Conservation (phyloP, 768 basidiomycete genomes). For the Cystofilobasidium bisporidii region DNA sequence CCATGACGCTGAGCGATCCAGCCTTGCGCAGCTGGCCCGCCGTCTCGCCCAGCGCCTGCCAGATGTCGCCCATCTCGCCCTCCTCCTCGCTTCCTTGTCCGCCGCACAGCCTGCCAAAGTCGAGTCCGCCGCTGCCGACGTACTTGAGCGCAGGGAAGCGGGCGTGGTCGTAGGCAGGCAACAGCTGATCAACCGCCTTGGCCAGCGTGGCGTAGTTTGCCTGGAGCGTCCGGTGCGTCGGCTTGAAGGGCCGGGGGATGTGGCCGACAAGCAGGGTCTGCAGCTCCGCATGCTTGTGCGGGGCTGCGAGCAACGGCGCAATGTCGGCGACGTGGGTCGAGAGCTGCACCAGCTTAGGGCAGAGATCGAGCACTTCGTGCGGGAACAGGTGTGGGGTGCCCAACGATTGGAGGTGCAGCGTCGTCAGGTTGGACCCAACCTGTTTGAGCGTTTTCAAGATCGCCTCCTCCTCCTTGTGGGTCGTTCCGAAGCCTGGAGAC, state of each 20-base stretch:
- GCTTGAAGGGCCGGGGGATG: constrained; percentile 6
- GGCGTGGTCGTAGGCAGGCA: neutral
- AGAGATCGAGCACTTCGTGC: neutral
- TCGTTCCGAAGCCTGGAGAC: neutral
- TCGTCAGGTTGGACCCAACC: neutral
- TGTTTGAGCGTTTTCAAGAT: neutral
- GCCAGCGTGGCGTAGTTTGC: neutral
- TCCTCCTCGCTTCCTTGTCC: neutral
- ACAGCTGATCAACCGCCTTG: neutral
- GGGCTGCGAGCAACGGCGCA: neutral
- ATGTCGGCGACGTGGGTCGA: neutral
- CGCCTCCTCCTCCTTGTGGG: neutral
- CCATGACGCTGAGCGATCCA: neutral
- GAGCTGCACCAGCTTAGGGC: neutral
- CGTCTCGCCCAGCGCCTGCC: neutral
- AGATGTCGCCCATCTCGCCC: neutral
- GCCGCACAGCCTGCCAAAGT: neutral
- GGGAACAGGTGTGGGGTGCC: neutral
- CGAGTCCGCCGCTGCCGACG: constrained; percentile 5
- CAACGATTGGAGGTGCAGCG: constrained; percentile 5
- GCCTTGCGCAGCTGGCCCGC: neutral
- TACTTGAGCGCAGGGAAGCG: neutral
- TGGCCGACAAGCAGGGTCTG: neutral
- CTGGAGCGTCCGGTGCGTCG: neutral
- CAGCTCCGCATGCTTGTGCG: neutral